Evolutionary conservation across 2,329 filamentous ascomycete species (phyloP), one percentile per base, ranked within the genome.

Genomic region (Penicillium sp.): DNA sequence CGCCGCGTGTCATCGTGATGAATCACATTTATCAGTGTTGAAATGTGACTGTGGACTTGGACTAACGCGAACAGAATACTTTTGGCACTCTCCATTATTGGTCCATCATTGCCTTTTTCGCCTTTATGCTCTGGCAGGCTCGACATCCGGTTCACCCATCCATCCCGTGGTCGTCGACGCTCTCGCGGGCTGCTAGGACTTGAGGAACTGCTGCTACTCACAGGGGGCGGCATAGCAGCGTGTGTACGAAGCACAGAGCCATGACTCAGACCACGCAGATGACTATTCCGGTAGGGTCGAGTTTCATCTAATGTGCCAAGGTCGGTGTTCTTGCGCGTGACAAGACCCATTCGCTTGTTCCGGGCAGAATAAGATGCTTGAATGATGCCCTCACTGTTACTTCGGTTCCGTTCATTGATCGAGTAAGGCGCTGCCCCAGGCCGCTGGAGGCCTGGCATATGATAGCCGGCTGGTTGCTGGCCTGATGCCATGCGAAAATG

Each of bases 351-450:
- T 13, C 81, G 74, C 57, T 81, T 80, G 50, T 73, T 75, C 26
- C 79, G 76, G 28, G 68, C 65, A 29, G 68, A 65, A 33, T 65
- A 62, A 8, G 71, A 69, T 24, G 62, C 73, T 71, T 64, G 77
- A 61, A 68, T 76, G 56, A 80, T 73, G 24, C 80, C 79, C 63
- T 84, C 81, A 52, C 81, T 84, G 51, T 82, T 79, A 58, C 79
- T 84, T 55, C 81, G 70, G 53, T 77, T 81, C 33, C 74, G 69
- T 54, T 77, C 74, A 52, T 68, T 91, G 13, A 82, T 82, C 3
- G 84, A 66, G 29, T 80, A 66, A n/a, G 80, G 88, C 68, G 87
- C 82, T n/a, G 89, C 78, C 2, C 83, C 82, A 1, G 89, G 87
- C 48, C 85, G 77, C 47, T 87, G 81, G 39, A 82, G 73, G 5